These are phyloP conservation scores for Penicillium longicatenatum DNA, from an alignment of 495 filamentous ascomycete species.

Conservation along the genomic window DNA sequence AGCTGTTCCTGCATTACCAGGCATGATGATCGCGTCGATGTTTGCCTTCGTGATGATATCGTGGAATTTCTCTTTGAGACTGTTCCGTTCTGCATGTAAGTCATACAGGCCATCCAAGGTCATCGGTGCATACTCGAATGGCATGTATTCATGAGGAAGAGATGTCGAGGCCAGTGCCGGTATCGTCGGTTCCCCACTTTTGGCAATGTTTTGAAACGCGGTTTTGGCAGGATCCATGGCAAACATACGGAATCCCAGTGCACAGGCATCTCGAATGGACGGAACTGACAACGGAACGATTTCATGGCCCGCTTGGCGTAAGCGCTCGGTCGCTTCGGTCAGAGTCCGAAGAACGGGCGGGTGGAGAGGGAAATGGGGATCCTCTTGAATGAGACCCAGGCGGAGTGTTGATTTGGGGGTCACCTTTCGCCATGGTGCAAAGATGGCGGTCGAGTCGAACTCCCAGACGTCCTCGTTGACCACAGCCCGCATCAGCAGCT, in stretches of 20 bases:
- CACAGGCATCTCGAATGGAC: conserved; percentile 13
- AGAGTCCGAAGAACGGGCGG: conserved; percentile 22
- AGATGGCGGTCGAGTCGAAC: conserved; percentile 11
- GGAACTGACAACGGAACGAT: conserved; percentile 16
- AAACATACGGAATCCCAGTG: conserved; percentile 23
- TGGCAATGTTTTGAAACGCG: conserved; percentile 21
- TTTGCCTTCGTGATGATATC: conserved; percentile 4
- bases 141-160: conserved; percentile 17
- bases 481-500: conserved; percentile 43
- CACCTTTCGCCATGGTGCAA: conserved; percentile 20
- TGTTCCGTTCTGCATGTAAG: conserved; percentile 9
- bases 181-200: conserved; percentile 26
- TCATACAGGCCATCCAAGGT: conserved; percentile 21
- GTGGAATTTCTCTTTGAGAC: conserved; percentile 20
- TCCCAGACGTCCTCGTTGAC: conserved; percentile 10
- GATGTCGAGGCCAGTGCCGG: conserved; percentile 19
- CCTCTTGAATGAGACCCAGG: conserved; percentile 19
- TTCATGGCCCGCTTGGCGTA: conserved; percentile 15
- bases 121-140: conserved; percentile 12
- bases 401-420: conserved; percentile 7
- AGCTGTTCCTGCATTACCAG: conserved; percentile 22
- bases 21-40: conserved; percentile 20
- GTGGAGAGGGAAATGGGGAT: conserved; percentile 21
- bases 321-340: conserved; percentile 6
- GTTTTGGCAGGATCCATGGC: conserved; percentile 23